Base-by-base conservation (phyloP, 2,329 filamentous ascomycete genomes). In the Chrysosporium keratinophilum region DNA sequence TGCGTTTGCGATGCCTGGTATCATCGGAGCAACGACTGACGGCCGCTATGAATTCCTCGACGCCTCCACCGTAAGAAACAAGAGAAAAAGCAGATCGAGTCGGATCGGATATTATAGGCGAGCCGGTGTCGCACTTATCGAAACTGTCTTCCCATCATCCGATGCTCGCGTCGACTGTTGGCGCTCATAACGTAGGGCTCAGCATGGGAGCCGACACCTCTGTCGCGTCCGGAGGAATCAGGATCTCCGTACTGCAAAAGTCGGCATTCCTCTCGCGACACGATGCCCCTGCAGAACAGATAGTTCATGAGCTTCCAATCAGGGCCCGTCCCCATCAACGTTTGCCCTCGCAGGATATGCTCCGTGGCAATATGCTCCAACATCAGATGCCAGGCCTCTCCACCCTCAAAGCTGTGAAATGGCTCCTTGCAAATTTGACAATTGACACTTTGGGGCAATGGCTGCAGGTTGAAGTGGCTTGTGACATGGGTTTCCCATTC, bases 291-390 rank as follows among this genome's bases (percentile, higher is more conserved):
- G 15, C 64, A 65, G 56, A 71, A 74, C 53, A 75, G 65, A 60
- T 73, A 73, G 50, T 67, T 68, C 71, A 74, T 73, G 12, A 74
- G 61, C 55, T 69, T 67, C 46, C 74, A 72, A 56, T 72, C 71
- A 5, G 70, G 66, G 43, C 67, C 64, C 46, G 67, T 69, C 5
- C 67, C 65, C 1, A 69, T 68, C 7, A 74, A 63, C 17, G 68
- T 67, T 39, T 74, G 66, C 14, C 72, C 71, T 9, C 63, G 60
- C 37, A 68, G 66, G 50, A 71, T 73, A 58, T 75, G 72, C 14
- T 62, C 63, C 49, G 62, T 59, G 12, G 65, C 68, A 54, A 74
- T 65, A 54, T 75, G 72, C 19, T 68, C 64, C 35, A 75, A 64
- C 67, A 74, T 66, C 23, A 59, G 62, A 52, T 69, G 63, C 72